Evolutionary conservation across 352 stramenopile species (phyloP), one percentile per base, ranked within the genome.

Genomic region (Phytophthora citrophthora): DNA sequence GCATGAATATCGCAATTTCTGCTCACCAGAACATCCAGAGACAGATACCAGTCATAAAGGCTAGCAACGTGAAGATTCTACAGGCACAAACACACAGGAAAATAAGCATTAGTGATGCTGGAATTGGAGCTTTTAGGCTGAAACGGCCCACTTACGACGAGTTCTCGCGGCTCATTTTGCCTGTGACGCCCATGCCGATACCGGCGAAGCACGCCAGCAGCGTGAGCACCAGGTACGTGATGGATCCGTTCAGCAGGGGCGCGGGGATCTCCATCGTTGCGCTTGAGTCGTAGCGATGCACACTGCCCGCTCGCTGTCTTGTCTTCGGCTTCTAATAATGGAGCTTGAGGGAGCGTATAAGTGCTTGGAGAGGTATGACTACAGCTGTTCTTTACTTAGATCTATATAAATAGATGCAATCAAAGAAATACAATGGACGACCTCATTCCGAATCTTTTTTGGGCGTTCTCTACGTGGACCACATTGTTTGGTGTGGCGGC

Each of bases 21-120:
- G 56, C 73, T 72, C 67, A 92, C 88, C 88, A 96, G 70, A 96
- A 94, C 72, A 96, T 88, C 88, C 88, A 96, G 63, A 96, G 74
- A 65, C 88, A 96, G 24, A 96, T 54, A 27, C 88, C 88, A 15
- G 77, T 83, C 76, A 96, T 94, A 55, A 91, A 90, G 45, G 86
- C 68, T 47, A 94, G 70, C 62, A 94, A 68, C 44, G 81, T 91
- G 58, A 94, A 94, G 48, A 96, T 79, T 44, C 88, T 96, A 40
- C 12, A 56, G n/a, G 53, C 16, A 56, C 27, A 65, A 47, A 50
- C 15, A 45, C 48, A 59, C 51, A 40, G n/a, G 41, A 32, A 26
- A 45, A 12, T 26, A 13, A 12, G 8, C 15, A 45, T 68, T 53
- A 53, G 20, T 38, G 36, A 16, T 7, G 51, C 5, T 13, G 3